phyloP scores from a whole-genome alignment of 192 early-diverging fungal species.

The Backusella tuberculispora region DNA sequence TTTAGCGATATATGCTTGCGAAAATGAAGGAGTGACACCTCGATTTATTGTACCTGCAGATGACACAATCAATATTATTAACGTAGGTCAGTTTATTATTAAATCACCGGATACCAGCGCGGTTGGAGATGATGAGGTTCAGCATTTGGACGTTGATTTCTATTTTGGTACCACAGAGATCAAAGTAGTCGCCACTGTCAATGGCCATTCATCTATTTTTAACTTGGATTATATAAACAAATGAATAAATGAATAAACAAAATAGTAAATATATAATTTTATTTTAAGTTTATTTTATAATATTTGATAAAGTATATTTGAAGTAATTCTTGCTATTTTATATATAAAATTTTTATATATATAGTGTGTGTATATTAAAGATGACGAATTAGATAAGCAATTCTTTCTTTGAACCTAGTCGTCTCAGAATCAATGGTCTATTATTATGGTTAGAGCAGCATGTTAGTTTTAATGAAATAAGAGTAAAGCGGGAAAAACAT shows the following conservation, averaged over 20 bases:
- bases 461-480: not conserved
- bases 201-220: not conserved
- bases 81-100: constrained; percentile 9
- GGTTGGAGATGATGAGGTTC: not conserved
- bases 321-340: no score
- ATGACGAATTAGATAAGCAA: not conserved
- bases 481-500: not conserved
- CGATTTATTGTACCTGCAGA: not conserved
- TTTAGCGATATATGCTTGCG: not conserved
- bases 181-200: not conserved
- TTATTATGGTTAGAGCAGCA: no score
- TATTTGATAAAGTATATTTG: not conserved
- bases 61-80: not conserved
- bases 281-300: not conserved
- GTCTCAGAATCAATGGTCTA: not conserved
- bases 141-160: not conserved
- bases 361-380: not conserved
- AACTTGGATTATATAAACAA: not conserved
- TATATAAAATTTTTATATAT: no score
- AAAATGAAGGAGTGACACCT: not conserved
- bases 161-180: constrained; percentile 10
- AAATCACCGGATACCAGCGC: not conserved
- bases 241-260: not conserved
- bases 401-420: not conserved
- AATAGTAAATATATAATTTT: not conserved